Conservation (phyloP, 1,284 basidiomycete species). For the Sutorius eximius region DNA sequence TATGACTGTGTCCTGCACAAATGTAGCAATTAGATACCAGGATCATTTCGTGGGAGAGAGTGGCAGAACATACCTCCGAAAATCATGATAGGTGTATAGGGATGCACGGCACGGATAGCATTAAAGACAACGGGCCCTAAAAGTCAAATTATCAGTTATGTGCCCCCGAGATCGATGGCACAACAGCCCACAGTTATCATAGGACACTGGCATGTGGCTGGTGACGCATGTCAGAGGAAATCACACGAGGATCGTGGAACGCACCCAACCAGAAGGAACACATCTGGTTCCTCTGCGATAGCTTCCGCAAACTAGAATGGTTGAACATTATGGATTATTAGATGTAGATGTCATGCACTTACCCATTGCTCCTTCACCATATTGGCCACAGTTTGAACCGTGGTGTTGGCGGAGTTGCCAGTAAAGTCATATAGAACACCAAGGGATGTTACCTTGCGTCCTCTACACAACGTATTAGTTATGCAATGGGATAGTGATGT, state of each 20-base stretch:
- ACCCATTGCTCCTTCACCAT: slow-evolving; percentile 80
- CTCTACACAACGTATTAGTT: slow-evolving; percentile 40
- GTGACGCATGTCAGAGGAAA: neutral
- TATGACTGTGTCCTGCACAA: slow-evolving; percentile 64
- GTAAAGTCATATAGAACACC: slow-evolving; percentile 81
- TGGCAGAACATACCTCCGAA: slow-evolving; percentile 55
- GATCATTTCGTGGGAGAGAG: neutral
- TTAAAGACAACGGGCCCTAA: slow-evolving; percentile 70
- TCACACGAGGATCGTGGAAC: slow-evolving; percentile 18
- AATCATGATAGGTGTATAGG: slow-evolving; percentile 73
- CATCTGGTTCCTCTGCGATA: slow-evolving; percentile 77
- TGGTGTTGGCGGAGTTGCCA: slow-evolving; percentile 64
- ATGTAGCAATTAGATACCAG: neutral
- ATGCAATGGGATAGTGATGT: neutral
- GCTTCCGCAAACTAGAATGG: slow-evolving; percentile 66
- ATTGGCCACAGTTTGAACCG: slow-evolving; percentile 68
- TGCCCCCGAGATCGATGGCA: neutral
- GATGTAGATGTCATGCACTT: slow-evolving; percentile 8
- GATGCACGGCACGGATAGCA: slow-evolving; percentile 71
- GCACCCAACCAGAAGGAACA: slow-evolving; percentile 73
- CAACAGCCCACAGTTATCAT: slow-evolving; percentile 54
- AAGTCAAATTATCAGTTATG: neutral
- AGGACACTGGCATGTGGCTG: slow-evolving; percentile 70
- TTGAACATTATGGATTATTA: neutral
- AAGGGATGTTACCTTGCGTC: slow-evolving; percentile 72